These are phyloP conservation scores for Eucalyptus regnans DNA, from an alignment of 345 rosid genomes.

Conservation along the genomic window DNA sequence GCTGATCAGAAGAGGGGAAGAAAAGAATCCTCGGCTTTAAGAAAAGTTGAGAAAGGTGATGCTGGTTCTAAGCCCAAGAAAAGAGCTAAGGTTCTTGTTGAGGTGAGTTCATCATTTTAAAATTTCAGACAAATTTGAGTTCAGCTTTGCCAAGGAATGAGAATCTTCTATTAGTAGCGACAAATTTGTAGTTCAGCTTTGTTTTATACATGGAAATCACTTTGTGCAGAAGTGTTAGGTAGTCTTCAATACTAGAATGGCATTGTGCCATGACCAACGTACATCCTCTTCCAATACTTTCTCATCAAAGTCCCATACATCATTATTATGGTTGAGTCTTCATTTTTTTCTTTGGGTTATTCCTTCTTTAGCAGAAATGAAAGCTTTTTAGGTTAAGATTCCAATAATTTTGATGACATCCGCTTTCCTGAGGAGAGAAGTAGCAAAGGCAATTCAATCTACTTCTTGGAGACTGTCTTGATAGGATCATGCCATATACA, in stretches of 20 bases:
- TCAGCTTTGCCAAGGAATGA: background rate
- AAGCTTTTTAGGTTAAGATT: background rate
- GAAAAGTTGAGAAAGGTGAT: conserved; percentile 32
- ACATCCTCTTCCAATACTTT: background rate
- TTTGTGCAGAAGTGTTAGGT: background rate
- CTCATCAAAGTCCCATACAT: background rate
- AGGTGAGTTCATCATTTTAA: conserved; percentile 20
- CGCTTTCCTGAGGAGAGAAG: too few relatives aligned
- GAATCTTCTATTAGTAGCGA: background rate
- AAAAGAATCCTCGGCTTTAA: conserved; percentile 11
- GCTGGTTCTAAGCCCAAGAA: conserved; percentile 38
- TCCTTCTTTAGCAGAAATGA: background rate
- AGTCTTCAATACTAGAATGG: background rate
- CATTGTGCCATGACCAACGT: background rate
- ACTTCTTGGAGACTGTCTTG: too few relatives aligned
- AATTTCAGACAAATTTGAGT: background rate
- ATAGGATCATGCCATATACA: too few relatives aligned
- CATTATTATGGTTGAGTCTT: background rate
- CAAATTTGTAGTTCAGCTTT: background rate
- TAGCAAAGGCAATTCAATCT: too few relatives aligned
- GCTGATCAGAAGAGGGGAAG: conserved; percentile 27
- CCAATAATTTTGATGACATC: background rate
- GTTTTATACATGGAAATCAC: background rate
- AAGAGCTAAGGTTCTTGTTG: conserved; percentile 60
- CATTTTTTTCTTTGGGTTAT: background rate